phyloP scores from a whole-genome alignment of 345 rosid genomes.

The Kernera saxatilis region DNA sequence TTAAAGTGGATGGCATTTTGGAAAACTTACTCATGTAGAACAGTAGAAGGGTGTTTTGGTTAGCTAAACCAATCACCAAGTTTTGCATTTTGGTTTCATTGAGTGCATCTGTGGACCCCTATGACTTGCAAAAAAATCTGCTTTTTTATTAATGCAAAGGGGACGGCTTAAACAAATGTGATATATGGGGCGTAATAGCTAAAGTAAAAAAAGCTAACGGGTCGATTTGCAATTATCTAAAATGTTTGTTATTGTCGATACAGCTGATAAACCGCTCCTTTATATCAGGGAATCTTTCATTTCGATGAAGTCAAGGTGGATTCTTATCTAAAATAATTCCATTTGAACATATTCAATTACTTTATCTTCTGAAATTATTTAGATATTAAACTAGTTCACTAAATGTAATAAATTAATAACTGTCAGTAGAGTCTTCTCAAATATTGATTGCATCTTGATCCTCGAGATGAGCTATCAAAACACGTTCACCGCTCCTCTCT shows the following conservation, averaged over 20 bases:
- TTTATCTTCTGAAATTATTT: neutral
- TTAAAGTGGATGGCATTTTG: slow-evolving; percentile 14
- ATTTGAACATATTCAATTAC: neutral
- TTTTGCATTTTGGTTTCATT: slow-evolving; percentile 15
- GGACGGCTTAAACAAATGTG: slow-evolving; percentile 5
- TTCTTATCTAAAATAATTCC: neutral
- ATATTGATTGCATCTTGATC: slow-evolving; percentile 1
- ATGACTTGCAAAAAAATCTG: neutral
- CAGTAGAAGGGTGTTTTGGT: slow-evolving; percentile 8
- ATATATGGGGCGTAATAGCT: neutral
- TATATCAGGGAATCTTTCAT: slow-evolving; percentile 3
- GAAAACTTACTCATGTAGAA: neutral
- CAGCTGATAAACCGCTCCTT: neutral
- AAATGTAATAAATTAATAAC: neutral
- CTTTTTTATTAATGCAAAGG: slow-evolving; percentile 10
- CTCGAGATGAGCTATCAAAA: slow-evolving; percentile 1
- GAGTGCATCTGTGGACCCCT: slow-evolving; percentile 21
- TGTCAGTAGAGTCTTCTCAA: slow-evolving; percentile 1
- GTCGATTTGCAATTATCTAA: neutral
- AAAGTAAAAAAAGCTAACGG: neutral
- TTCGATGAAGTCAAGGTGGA: slow-evolving; percentile 24
- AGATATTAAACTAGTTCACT: neutral
- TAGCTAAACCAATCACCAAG: neutral
- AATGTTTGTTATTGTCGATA: neutral
- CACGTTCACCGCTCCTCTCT: slow-evolving; percentile 10